phyloP scores from a whole-genome alignment of 75 land plant species.

The Cupressus sempervirens region DNA sequence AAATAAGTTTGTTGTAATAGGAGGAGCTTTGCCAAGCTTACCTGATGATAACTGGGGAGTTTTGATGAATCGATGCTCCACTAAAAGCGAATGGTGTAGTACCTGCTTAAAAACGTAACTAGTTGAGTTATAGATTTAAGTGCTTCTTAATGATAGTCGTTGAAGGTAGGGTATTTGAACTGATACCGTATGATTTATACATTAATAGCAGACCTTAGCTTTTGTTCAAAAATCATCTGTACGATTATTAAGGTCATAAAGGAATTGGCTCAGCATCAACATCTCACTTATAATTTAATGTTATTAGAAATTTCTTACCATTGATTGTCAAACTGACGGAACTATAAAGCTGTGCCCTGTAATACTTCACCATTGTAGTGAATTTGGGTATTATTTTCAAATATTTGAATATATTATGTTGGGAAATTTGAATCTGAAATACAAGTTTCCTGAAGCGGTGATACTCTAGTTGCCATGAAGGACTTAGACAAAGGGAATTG shows the following conservation, averaged over 20 bases:
- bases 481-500: background rate
- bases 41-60: background rate
- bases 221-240: background rate
- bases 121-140: background rate
- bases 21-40: background rate
- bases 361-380: background rate
- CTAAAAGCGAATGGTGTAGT: background rate
- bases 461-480: background rate
- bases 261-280: background rate
- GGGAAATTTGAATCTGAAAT: background rate
- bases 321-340: background rate
- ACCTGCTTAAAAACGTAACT: background rate
- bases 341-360: background rate
- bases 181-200: no score
- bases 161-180: no score
- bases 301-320: background rate
- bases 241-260: background rate
- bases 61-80: background rate
- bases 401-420: background rate
- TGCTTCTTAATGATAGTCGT: background rate
- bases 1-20: background rate
- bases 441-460: background rate
- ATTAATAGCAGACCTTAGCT: background rate
- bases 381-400: background rate
- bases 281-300: background rate